Evolutionary conservation across 495 filamentous ascomycete genomes (phyloP).

Genomic region (Aspergillus homomorphus): DNA sequence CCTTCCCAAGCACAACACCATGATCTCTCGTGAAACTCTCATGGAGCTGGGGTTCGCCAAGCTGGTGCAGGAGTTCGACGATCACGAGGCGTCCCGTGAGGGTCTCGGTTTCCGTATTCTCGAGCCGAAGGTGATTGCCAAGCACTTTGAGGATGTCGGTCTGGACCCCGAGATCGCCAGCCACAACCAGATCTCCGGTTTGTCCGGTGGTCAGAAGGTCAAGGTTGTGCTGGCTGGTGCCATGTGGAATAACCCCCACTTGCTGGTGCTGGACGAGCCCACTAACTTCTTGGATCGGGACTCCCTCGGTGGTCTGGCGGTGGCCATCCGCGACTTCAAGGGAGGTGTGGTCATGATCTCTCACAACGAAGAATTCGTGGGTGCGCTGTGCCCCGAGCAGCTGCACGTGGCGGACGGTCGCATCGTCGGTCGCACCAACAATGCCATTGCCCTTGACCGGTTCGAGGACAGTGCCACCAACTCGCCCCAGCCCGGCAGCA

Average conservation of each 20-base stretch:
- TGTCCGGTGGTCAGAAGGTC: conserved; percentile 98
- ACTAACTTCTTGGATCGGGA: conserved; percentile 99
- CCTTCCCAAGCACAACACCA: conserved; percentile 88
- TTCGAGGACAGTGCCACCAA: conserved; percentile 80
- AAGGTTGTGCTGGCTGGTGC: conserved; percentile 97
- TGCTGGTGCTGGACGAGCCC: conserved; percentile 96
- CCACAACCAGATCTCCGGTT: conserved; percentile 95
- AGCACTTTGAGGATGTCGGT: conserved; percentile 97
- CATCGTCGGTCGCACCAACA: conserved; percentile 75
- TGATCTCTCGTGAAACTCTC: conserved; percentile 91
- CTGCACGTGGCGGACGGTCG: conserved; percentile 89
- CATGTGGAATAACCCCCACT: conserved; percentile 98
- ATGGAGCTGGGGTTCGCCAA: conserved; percentile 82
- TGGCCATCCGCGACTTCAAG: conserved; percentile 95
- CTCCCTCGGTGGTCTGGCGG: conserved; percentile 89
- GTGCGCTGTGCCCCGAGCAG: conserved; percentile 89
- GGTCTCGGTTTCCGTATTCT: conserved; percentile 93
- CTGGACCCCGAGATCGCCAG: conserved; percentile 97
- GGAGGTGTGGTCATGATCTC: conserved; percentile 99
- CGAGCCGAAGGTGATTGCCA: conserved; percentile 87
- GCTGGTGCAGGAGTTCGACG: conserved; percentile 95
- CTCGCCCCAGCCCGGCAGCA: conserved; percentile 53
- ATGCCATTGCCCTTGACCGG: conserved; percentile 68
- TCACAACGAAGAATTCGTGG: conserved; percentile 98
- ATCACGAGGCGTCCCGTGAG: conserved; percentile 95